Percentiles rank a stretch among this genome's conserved stretches.
phyloP scores from a whole-genome alignment of 345 rosid genomes.

The Rhodamnia rubescens region DNA sequence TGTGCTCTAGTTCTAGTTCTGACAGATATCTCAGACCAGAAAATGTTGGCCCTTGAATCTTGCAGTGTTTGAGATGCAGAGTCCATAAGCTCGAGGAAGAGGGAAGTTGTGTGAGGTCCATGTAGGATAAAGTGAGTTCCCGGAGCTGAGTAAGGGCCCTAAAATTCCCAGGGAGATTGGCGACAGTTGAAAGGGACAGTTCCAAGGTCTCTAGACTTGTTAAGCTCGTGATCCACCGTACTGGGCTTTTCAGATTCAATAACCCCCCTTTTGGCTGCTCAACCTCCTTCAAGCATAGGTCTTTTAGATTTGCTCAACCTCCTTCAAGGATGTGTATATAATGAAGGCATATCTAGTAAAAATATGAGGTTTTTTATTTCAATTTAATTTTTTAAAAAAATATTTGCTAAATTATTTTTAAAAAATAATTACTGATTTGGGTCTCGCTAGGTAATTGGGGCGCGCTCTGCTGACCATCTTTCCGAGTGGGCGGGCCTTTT shows the following conservation, averaged over 20 bases:
- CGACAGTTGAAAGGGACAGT: not conserved
- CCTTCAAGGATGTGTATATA: no score
- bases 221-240: not conserved
- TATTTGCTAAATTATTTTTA: no score
- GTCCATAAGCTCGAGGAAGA: not conserved
- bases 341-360: no score
- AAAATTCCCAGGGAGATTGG: not conserved
- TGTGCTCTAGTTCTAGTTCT: accelerated
- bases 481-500: no score
- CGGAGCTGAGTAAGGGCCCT: not conserved
- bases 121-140: not conserved
- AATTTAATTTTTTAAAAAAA: no score
- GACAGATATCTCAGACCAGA: not conserved
- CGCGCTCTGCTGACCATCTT: no score
- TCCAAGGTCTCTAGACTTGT: not conserved
- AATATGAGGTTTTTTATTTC: no score
- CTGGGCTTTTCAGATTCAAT: no score
- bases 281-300: not conserved
- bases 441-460: no score
- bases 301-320: no score
- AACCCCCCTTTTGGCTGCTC: no score
- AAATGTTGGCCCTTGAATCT: not conserved
- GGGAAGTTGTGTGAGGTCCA: not conserved
- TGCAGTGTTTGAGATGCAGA: not conserved
- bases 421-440: no score